Conservation (phyloP, 2,329 filamentous ascomycete species). For the Botrytis pseudocinerea region DNA sequence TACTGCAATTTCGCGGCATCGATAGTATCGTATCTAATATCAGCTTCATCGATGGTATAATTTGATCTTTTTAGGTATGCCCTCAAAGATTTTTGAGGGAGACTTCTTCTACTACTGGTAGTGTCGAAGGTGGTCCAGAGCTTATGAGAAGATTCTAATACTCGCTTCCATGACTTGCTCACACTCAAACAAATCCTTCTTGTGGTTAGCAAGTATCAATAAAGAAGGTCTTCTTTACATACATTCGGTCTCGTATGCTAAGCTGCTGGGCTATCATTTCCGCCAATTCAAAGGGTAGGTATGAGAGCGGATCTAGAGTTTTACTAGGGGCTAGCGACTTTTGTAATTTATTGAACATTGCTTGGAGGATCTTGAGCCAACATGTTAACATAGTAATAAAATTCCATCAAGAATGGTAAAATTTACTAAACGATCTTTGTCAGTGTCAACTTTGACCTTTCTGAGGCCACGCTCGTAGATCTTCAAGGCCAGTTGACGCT, state of each 20-base stretch:
- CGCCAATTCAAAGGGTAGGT: conserved; percentile 41
- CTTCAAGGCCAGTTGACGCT: conserved; percentile 38
- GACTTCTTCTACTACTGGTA: conserved; percentile 24
- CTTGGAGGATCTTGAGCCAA: conserved; percentile 36
- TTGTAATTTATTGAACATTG: conserved; percentile 37
- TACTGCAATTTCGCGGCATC: conserved; percentile 33
- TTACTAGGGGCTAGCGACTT: conserved; percentile 33
- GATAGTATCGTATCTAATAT: conserved; percentile 30
- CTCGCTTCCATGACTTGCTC: conserved; percentile 37
- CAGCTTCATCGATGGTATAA: conserved; percentile 35
- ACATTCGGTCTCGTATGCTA: conserved; percentile 38
- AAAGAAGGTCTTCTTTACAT: conserved; percentile 20
- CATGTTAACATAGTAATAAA: conserved; percentile 19
- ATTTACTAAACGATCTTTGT: conserved; percentile 37
- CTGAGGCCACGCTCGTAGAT: conserved; percentile 41
- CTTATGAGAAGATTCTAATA: conserved; percentile 37
- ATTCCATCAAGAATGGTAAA: background rate
- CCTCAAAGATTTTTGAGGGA: conserved; percentile 34
- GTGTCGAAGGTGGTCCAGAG: conserved; percentile 40
- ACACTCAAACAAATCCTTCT: conserved; percentile 39
- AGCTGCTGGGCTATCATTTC: conserved; percentile 39
- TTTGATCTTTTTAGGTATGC: conserved; percentile 37
- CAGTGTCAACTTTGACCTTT: conserved; percentile 39
- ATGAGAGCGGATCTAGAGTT: conserved; percentile 38
- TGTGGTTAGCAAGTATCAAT: conserved; percentile 19